Base-by-base conservation (phyloP, 106 monocot genomes). In the Acorus calamus region DNA sequence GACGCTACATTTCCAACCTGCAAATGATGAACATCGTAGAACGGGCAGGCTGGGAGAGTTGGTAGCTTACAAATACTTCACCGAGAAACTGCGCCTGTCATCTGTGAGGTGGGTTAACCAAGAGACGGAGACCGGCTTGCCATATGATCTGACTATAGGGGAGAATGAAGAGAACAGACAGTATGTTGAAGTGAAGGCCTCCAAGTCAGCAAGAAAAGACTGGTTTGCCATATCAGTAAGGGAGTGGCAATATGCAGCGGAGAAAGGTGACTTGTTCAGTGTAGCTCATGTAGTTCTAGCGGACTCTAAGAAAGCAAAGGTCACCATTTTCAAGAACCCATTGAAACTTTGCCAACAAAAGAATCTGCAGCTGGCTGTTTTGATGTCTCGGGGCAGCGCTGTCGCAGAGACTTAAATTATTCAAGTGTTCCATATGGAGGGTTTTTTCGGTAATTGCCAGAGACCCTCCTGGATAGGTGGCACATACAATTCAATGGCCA, bases 121-220 rank as follows among this genome's bases (percentile, higher is more conserved):
- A 69, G 81, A 80, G 48, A 62, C 54, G 11, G 98, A 98, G 68
- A 83, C 92, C 3, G 98, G 98, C 3, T 69, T 88, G 42, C 98
- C 98, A 2, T 98, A 92, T 69, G 98, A 98, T 81, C 9, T 98
- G 69, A 53, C 80, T 3, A 81, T 77, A 3, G 81, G 81, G 12
- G 77, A 71, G 10, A 47, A 72, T 7, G 80, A 66, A 58, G 67
- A 51, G n/a, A 56, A 8, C 7, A 71, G 44, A 51, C 78, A 96
- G 46, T 98, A 83, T 49, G 56, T 98, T 11, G 98, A 98, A 77
- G 98, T 98, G n/a, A 98, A 98, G 61, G 76, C 98, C 46, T 92
- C 98, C 1, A 77, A 61, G 50, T 83, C 78, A 65, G 71, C 76
- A 46, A 79, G 6, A 9, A 98, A 88, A 59, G 75, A 86, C 60